Base-by-base conservation (phyloP, 345 rosid genomes). In the Corymbia maculata region DNA sequence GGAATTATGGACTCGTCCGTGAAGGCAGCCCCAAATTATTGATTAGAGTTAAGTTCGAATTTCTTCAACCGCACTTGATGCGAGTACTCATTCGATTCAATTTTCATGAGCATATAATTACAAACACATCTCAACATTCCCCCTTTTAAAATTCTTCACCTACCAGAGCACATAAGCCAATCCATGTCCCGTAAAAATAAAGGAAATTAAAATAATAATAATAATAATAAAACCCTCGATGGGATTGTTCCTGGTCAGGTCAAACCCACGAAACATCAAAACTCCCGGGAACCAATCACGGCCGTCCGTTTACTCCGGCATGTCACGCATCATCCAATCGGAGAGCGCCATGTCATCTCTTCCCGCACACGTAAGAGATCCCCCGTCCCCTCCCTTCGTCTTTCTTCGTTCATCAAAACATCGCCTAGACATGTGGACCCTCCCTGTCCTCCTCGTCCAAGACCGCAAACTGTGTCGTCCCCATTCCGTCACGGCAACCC, bases 401-500 rank as follows among this genome's bases (percentile, higher is more conserved):
- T 12, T 12, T 50, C 51, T 12, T 28, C 51, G 51, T 9, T 49
- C 30, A 30, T 55, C 87, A 90, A 86, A 88, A 30, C 92, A 87
- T 89, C 90, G 64, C 68, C 89, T 66, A 55, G 92, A 95, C 96
- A 94, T 59, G 90, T 91, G 94, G 97, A 93, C 88, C 95, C 97
- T 86, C 24, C 24, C n/a, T 95, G 96, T 94, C 93, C 91, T 89
- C 94, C 75, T 86, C 87, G 85, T 86, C 64, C 91, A 9, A 87
- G 93, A 93, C 96, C 94, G 88, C 44, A 19, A 19, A 75, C 84
- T 5, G 84, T 24, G 84, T 44, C 84, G 84, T 75, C 47, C 26
- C 49, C 84, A 75, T 42, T 42, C 84, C 84, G 49, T 36, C 49
- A 4, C 4, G 9, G 84, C 49, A 19, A 13, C 12, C 24, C 49